Percentiles rank a stretch among this genome's conserved stretches.
These are phyloP conservation scores for Daedaleopsis sinensis DNA, from an alignment of 768 basidiomycete genomes.

Conservation along the genomic window DNA sequence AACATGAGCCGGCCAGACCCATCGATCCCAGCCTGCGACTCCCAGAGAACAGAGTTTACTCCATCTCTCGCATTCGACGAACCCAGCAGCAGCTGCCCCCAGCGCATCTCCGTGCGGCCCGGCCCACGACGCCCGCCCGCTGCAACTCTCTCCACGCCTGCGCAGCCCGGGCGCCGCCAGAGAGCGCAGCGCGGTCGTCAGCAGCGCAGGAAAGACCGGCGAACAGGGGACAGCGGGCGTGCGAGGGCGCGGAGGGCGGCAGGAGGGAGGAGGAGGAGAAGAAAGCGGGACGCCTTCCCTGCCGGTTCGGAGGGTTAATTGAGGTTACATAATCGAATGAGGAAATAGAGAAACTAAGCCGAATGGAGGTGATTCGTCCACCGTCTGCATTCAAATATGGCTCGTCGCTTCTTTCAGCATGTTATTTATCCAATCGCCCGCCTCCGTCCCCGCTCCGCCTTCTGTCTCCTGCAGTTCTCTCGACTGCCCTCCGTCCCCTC, in stretches of 20 bases:
- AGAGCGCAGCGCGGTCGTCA: background rate
- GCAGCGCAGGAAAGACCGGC: background rate
- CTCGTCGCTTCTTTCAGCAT: constrained; percentile 21
- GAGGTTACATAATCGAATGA: constrained; percentile 19
- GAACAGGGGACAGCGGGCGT: background rate
- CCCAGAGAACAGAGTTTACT: constrained; percentile 7
- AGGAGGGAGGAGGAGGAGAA: constrained; percentile 5
- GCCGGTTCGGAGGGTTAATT: constrained; percentile 21
- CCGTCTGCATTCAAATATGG: constrained; percentile 22
- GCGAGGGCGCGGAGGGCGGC: background rate
- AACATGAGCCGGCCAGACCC: constrained; percentile 5
- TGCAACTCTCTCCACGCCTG: constrained; percentile 18
- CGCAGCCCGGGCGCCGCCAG: background rate
- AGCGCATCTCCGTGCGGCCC: constrained; percentile 22
- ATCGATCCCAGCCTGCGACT: constrained; percentile 4
- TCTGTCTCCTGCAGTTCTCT: constrained; percentile 15
- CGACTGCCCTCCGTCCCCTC: background rate
- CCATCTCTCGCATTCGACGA: background rate
- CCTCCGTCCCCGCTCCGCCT: constrained; percentile 9
- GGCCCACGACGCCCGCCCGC: constrained; percentile 8
- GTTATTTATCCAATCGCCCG: constrained; percentile 22
- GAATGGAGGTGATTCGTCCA: constrained; percentile 21
- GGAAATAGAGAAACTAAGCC: constrained; percentile 20
- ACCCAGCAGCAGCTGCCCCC: background rate
- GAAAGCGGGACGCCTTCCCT: constrained; percentile 15